These are phyloP conservation scores for Neofusicoccum sp. DNA, from an alignment of 2,329 filamentous ascomycete genomes.

Conservation along the genomic window DNA sequence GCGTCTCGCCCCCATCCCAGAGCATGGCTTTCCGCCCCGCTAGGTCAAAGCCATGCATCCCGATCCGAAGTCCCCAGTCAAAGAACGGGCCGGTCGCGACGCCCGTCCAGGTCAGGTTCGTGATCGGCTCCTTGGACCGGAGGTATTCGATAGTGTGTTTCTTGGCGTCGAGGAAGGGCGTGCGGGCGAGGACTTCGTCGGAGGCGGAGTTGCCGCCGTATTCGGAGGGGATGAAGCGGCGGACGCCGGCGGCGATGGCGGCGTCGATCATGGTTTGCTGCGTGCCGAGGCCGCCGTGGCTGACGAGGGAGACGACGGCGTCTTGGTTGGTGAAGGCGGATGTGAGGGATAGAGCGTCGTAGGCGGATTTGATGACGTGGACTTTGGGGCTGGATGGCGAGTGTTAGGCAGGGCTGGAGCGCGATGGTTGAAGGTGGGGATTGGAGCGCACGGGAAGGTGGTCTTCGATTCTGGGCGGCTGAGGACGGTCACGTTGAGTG, in stretches of 20 bases:
- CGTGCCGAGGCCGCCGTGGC: conserved; percentile 33
- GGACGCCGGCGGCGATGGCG: conserved; percentile 58
- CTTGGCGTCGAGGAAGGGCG: conserved; percentile 53
- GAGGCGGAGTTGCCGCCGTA: conserved; percentile 48
- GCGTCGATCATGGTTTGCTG: conserved; percentile 52
- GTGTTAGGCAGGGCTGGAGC: too few relatives aligned
- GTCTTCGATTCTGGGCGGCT: conserved; percentile 26
- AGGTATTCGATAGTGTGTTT: conserved; percentile 51
- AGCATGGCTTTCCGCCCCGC: conserved; percentile 52
- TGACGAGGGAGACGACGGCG: conserved; percentile 53
- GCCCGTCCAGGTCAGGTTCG: conserved; percentile 57
- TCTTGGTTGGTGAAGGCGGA: conserved; percentile 56
- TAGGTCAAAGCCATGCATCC: conserved; percentile 54
- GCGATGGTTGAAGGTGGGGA: too few relatives aligned
- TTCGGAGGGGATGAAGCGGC: conserved; percentile 62
- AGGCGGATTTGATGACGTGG: conserved; percentile 49
- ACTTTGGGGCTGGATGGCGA: not conserved
- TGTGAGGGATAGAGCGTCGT: conserved; percentile 48
- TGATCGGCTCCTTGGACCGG: conserved; percentile 33
- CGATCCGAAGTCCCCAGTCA: conserved; percentile 55
- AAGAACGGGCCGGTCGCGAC: conserved; percentile 61
- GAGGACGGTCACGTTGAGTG: conserved; percentile 30
- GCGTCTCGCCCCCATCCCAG: conserved; percentile 56
- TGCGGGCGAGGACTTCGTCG: conserved; percentile 29
- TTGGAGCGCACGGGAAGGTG: conserved; percentile 20